These are phyloP conservation scores for Colletotrichum trifolii DNA, from an alignment of 2,329 filamentous ascomycete species.

Conservation along the genomic window DNA sequence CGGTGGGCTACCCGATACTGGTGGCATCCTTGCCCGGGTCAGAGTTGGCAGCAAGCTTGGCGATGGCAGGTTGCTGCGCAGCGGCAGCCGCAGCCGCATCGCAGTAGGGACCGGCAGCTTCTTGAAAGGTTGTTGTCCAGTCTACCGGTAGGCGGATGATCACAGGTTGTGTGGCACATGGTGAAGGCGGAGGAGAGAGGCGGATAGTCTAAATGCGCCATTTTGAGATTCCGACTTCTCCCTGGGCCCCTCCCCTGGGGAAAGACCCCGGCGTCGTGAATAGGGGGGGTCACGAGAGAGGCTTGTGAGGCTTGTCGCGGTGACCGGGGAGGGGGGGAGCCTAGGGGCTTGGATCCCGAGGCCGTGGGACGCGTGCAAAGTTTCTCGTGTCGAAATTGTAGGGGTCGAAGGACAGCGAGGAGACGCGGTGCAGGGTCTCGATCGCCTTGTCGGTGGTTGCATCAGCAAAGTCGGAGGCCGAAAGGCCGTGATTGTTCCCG, in stretches of 20 bases:
- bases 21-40: conserved; percentile 4
- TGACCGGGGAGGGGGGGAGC: conserved; percentile 17
- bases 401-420: conserved; percentile 2
- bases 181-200: conserved; percentile 15
- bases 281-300: conserved; percentile 27
- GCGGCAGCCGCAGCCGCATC: too few relatives aligned
- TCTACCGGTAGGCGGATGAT: conserved; percentile 2
- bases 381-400: conserved; percentile 17
- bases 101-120: too few relatives aligned
- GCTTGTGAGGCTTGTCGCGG: neutral
- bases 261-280: conserved; percentile 8
- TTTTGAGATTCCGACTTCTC: conserved; percentile 30
- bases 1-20: conserved; percentile 18
- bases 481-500: conserved; percentile 34
- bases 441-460: conserved; percentile 17
- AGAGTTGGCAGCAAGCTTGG: neutral
- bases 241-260: neutral
- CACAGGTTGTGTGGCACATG: neutral
- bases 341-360: conserved; percentile 15
- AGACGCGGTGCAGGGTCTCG: conserved; percentile 3
- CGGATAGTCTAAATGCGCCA: conserved; percentile 18
- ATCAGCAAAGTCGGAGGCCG: conserved; percentile 30
- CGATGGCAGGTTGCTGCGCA: neutral
- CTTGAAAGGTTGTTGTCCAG: too few relatives aligned
- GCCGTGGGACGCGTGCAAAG: neutral